A percentile compares a stretch with the other conserved stretches of the same genome.
Evolutionary conservation across 164 flowering plant species (phyloP).

Genomic region (Berberis vulgaris): DNA sequence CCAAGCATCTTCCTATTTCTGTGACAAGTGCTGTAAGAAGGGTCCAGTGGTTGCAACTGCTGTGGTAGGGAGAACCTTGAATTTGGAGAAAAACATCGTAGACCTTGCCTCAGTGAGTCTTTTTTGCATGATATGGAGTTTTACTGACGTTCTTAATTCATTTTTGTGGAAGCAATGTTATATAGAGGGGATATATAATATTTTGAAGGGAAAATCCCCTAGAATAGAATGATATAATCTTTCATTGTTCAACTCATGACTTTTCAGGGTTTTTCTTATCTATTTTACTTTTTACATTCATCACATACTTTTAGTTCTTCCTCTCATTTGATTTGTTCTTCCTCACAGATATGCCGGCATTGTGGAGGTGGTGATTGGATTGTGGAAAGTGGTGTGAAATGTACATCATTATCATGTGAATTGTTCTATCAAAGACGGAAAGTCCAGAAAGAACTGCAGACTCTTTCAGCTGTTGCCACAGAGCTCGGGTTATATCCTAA

Average conservation of each 20-base stretch:
- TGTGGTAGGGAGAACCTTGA: slow-evolving; percentile 61
- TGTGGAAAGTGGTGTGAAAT: slow-evolving; percentile 72
- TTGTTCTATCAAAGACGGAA: slow-evolving; percentile 82
- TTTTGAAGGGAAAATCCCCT: too few relatives aligned
- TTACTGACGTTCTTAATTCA: too few relatives aligned
- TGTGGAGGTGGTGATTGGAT: slow-evolving; percentile 94
- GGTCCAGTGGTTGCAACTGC: slow-evolving; percentile 42
- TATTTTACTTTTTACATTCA: not conserved
- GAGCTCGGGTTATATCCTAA: slow-evolving; percentile 58
- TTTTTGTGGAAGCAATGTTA: too few relatives aligned
- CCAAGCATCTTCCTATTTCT: slow-evolving; percentile 42
- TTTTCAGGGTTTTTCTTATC: not conserved
- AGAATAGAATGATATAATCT: not conserved
- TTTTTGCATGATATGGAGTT: not conserved
- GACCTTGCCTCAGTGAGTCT: slow-evolving; percentile 75
- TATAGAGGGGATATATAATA: too few relatives aligned
- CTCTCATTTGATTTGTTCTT: not conserved
- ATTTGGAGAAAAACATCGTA: slow-evolving; percentile 73
- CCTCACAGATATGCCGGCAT: slow-evolving; percentile 67
- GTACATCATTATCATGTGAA: slow-evolving; percentile 81
- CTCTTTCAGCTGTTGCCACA: slow-evolving; percentile 49
- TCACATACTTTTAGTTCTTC: not conserved
- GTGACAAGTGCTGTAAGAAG: slow-evolving; percentile 47
- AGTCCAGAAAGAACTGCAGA: slow-evolving; percentile 70
- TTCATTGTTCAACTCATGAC: too few relatives aligned